Evolutionary conservation across 176 grass and related monocot genomes (phyloP).

Genomic region (Elaeis guineensis): DNA sequence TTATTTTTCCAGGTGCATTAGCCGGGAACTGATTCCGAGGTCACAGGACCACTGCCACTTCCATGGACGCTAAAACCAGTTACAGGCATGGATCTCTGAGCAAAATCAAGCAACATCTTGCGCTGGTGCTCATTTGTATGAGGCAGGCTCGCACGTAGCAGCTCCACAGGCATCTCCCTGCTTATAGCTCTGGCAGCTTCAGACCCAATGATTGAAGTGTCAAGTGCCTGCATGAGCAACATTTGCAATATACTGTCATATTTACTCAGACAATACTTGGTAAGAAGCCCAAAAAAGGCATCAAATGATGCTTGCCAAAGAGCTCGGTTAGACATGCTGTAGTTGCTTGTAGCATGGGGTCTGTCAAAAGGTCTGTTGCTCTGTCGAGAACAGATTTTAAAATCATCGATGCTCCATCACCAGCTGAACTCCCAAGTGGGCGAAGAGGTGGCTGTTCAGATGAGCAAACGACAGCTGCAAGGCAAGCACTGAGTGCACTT

Average conservation of each 20-base stretch:
- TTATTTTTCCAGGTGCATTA: slow-evolving; percentile 27
- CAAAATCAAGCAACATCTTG: slow-evolving; percentile 71
- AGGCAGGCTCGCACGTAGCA: slow-evolving; percentile 83
- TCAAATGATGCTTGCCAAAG: slow-evolving; percentile 98
- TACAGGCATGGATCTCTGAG: slow-evolving; percentile 66
- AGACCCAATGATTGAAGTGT: slow-evolving; percentile 38
- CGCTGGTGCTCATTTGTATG: slow-evolving; percentile 89
- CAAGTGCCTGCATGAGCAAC: slow-evolving; percentile 49
- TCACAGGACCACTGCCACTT: slow-evolving; percentile 32
- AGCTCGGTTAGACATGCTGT: slow-evolving; percentile 59
- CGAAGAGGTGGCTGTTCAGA: slow-evolving; percentile 97
- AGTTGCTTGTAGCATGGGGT: slow-evolving; percentile 51
- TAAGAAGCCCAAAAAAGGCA: slow-evolving; percentile 92
- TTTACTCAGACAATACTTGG: slow-evolving; percentile 86
- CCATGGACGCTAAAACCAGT: slow-evolving; percentile 47
- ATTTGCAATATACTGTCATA: slow-evolving; percentile 88
- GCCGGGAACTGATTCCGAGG: slow-evolving; percentile 81
- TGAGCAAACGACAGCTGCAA: slow-evolving; percentile 94
- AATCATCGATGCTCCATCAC: slow-evolving; percentile 81
- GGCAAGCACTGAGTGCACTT: slow-evolving; percentile 80
- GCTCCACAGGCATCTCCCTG: slow-evolving; percentile 95
- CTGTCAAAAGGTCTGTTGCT: slow-evolving; percentile 76
- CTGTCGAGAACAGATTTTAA: slow-evolving; percentile 81
- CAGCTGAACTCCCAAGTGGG: slow-evolving; percentile 75
- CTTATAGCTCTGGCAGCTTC: slow-evolving; percentile 69